Evolutionary conservation across 2,329 filamentous ascomycete genomes (phyloP), one percentile per base, ranked within the genome.

Genomic region (Pezizomycotina sp.): DNA sequence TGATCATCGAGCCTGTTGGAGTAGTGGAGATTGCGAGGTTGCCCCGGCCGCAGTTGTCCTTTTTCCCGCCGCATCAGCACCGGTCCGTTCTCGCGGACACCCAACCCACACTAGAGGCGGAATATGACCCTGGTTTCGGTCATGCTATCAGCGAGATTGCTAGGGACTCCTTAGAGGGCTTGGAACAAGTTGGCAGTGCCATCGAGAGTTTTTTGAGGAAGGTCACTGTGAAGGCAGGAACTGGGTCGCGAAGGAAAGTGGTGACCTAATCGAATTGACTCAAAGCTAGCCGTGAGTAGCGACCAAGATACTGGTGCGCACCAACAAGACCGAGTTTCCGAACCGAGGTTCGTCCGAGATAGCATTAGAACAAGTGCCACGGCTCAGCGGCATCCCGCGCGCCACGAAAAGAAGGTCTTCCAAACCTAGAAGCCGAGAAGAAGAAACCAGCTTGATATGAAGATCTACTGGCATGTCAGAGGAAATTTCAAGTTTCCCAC

Each of bases 151-250:
- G 58, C 3, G 63, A 67, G 1, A 30, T 44, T 27, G 43, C 48
- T 7, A 48, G 48, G 23, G 47, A 56, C 37, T 36, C 34, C 55
- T 54, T 60, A 5, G 58, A 60, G 1, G 60, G 64, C 5, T 61
- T 95, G 2, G 83, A 92, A 51, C 79, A 84, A 46, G 75, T 92
- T 6, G 83, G 84, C 1, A 77, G 81, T 4, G 77, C 78, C 2
- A 74, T 95, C 19, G 89, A 95, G 58, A 77, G 75, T 1, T 98
- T 89, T 83, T 64, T 95, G 41, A 68, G 84, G 42, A 81, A 82
- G 45, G 74, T 92, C 23, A 81, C 82, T 42, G 63, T 67, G 4
- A 75, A 74, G 52, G 64, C 68, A 14, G 25, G 42, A 30, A 40
- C 30, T 44, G 41, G 41, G 36, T 44, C n/a, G 40, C 39, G 9